Evolutionary conservation across 139 green algal genomes (phyloP).

Genomic region (Auxenochlorella pyrenoidosa): DNA sequence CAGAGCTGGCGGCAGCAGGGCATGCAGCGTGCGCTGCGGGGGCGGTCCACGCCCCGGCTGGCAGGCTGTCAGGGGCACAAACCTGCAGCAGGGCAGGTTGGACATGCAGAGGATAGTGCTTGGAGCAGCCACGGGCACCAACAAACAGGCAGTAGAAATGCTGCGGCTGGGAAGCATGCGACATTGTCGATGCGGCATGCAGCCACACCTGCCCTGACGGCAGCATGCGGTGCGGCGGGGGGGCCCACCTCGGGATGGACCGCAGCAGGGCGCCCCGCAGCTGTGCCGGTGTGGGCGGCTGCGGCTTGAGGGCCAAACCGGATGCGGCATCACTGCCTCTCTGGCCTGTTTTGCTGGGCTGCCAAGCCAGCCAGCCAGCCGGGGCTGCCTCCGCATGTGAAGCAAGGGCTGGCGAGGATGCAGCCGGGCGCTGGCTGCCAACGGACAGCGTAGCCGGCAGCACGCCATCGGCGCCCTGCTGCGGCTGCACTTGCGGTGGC

Average conservation of each 20-base stretch:
- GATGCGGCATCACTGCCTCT: neutral
- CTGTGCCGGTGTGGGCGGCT: neutral
- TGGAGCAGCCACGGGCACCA: neutral
- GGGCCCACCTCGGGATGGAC: neutral
- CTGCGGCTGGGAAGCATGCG: too few relatives aligned
- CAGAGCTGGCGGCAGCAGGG: neutral
- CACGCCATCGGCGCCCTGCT: neutral
- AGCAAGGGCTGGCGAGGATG: neutral
- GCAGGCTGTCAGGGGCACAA: neutral
- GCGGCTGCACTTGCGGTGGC: neutral
- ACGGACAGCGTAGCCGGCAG: neutral
- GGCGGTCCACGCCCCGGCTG: neutral
- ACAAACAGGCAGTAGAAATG: too few relatives aligned
- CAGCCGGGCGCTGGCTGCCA: neutral
- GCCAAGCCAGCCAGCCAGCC: neutral
- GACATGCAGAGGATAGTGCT: neutral
- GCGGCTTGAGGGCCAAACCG: neutral
- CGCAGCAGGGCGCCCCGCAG: neutral
- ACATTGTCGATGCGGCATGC: too few relatives aligned
- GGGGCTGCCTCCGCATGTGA: neutral
- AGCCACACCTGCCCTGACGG: too few relatives aligned
- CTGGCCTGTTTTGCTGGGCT: neutral
- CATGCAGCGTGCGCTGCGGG: neutral
- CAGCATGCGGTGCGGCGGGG: too few relatives aligned
- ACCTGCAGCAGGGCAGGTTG: neutral